phyloP scores from a whole-genome alignment of 495 filamentous ascomycete species.

The Tuber microsphaerosporum region DNA sequence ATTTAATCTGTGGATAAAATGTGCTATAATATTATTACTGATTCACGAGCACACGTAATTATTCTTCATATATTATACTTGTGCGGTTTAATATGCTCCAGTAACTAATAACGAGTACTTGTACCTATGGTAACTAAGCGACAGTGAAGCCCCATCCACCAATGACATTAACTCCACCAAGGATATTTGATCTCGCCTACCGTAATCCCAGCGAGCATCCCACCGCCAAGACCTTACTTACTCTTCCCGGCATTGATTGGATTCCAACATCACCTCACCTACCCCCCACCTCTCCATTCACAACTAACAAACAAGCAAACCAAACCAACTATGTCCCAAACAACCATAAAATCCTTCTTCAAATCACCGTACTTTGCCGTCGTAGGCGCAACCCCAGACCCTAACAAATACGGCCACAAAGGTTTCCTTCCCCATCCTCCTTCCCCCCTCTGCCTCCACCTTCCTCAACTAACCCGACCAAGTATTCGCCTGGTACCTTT shows the following conservation, averaged over 20 bases:
- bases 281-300: not conserved
- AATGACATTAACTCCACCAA: not conserved
- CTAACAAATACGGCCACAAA: constrained; percentile 85
- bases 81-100: too few species aligned
- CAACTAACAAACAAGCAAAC: not conserved
- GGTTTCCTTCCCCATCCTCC: constrained; percentile 45
- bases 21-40: too few species aligned
- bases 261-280: not conserved
- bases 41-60: too few species aligned
- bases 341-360: constrained; percentile 72
- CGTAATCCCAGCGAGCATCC: not conserved
- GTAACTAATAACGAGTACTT: too few species aligned
- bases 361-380: constrained; percentile 75
- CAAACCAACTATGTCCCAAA: constrained; percentile 46
- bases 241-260: not conserved
- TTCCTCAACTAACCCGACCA: constrained; percentile 17
- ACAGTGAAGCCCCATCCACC: not conserved
- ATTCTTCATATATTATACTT: too few species aligned
- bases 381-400: constrained; percentile 77
- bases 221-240: not conserved
- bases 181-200: not conserved
- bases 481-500: constrained; percentile 83
- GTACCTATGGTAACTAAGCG: too few species aligned
- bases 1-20: too few species aligned
- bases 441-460: not conserved